A percentile compares a stretch with the other conserved stretches of the same genome.
Evolutionary conservation across 352 stramenopile species (phyloP).

Genomic region (Phytopythium sindhum): DNA sequence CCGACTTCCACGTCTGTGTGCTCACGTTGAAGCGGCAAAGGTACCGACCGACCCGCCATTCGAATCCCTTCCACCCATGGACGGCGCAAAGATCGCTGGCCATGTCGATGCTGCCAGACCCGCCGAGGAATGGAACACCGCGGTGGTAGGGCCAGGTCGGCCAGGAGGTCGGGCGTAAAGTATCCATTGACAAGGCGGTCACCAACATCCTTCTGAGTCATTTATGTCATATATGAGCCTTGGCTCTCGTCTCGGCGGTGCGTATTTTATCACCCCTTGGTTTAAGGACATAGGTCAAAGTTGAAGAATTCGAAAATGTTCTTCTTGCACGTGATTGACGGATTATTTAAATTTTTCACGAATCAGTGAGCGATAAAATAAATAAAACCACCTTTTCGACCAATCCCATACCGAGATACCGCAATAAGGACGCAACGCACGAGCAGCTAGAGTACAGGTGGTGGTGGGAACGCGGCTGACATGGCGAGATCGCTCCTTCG

Average conservation of each 20-base stretch:
- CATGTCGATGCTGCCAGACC: too few species aligned
- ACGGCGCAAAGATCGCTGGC: neutral
- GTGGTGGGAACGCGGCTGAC: neutral
- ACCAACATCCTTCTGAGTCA: too few species aligned
- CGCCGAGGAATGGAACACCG: too few species aligned
- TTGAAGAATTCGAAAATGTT: constrained; percentile 2
- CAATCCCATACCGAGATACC: neutral
- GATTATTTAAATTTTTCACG: neutral
- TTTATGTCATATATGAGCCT: too few species aligned
- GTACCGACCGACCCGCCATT: too few species aligned
- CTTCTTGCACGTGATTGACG: neutral
- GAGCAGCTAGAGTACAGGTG: neutral
- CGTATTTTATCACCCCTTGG: neutral
- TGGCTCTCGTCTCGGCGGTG: too few species aligned
- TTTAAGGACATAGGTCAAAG: neutral
- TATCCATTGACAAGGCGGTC: too few species aligned
- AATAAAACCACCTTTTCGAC: neutral
- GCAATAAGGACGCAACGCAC: constrained; percentile 1
- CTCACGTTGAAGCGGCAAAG: too few species aligned
- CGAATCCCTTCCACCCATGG: too few species aligned
- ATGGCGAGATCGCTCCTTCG: neutral
- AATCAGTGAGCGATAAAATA: neutral
- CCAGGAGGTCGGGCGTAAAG: too few species aligned
- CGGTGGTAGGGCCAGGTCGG: too few species aligned
- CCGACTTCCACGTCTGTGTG: too few species aligned